Evolutionary conservation across 2,329 filamentous ascomycete genomes (phyloP), one percentile per base, ranked within the genome.

Genomic region (Botryotinia narcissicola): DNA sequence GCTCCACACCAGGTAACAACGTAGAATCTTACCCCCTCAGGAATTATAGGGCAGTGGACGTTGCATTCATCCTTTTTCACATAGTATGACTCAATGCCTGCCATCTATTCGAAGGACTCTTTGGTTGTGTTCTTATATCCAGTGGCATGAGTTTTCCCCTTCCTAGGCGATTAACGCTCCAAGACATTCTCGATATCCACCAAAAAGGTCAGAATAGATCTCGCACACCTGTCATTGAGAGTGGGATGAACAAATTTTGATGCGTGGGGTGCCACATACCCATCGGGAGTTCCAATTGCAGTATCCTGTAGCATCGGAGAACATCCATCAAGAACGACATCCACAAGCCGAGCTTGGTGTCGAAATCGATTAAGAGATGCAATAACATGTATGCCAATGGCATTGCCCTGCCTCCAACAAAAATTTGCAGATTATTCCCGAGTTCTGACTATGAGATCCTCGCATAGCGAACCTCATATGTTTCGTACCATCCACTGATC

Each of bases 381-480:
- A 40, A 20, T 18, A 29, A 40, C 12, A 29, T 51, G 25, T 10
- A 22, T 40, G 16, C 46, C 25, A 40, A 25, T 12, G 32, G 16
- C 4, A 4, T 10, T 42, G 9, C 25, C 29, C 18, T 10, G 22
- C 18, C 14, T 57, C 3, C 48, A 29, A 37, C 2, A 29, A 6
- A 16, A 57, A 9, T 32, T 9, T 14, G 35, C 37, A 42, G n/a
- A 42, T 54, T 16, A 7, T 22, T 29, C 35, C 22, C 42, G 9
- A n/a, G 8, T 57, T 29, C 25, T n/a, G 37, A 68, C 42, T 18
- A 68, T 68, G 48, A 57, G 57, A 48, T 42, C 35, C 35, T 68
- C 35, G 66, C 66, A 42, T 68, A 68, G 20, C 66, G 66, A 42
- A 68, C 66, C 66, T 68, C 66, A 32, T 68, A 68, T 42, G 35